phyloP scores from a whole-genome alignment of 2,329 filamentous ascomycete genomes.

The Dendrostoma leiphaemia region DNA sequence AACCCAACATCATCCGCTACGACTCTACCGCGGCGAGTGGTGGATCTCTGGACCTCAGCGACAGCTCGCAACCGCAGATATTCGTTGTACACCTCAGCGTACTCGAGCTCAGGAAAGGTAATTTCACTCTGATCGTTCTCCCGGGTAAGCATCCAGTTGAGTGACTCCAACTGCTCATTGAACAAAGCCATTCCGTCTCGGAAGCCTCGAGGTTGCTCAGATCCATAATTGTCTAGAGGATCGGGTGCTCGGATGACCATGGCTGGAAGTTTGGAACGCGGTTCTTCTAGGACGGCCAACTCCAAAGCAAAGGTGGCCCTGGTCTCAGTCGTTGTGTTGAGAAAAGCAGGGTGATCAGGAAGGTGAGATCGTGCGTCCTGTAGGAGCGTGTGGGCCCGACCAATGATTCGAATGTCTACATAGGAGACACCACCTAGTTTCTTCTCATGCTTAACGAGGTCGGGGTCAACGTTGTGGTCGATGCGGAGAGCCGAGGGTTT shows the following conservation, averaged over 20 bases:
- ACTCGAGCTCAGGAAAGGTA: constrained; percentile 30
- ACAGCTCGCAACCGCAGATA: background rate
- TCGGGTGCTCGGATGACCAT: background rate
- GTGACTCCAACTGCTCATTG: constrained; percentile 21
- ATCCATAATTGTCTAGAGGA: background rate
- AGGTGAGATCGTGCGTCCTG: constrained; percentile 15
- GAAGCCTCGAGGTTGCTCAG: constrained; percentile 9
- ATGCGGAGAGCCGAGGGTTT: constrained; percentile 7
- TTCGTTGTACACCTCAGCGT: constrained; percentile 32
- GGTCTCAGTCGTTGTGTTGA: background rate
- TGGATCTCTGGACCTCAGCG: constrained; percentile 6
- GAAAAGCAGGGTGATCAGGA: constrained; percentile 3
- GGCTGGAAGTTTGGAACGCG: background rate
- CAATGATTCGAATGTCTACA: constrained; percentile 10
- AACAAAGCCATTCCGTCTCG: constrained; percentile 17
- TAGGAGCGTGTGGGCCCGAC: constrained; percentile 10
- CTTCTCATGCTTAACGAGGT: background rate
- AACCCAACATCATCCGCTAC: constrained; percentile 44
- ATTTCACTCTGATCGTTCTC: constrained; percentile 16
- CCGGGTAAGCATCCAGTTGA: constrained; percentile 26
- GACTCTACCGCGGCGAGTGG: constrained; percentile 34
- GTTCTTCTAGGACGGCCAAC: constrained; percentile 11
- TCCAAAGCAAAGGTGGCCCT: constrained; percentile 10
- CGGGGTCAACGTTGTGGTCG: constrained; percentile 5
- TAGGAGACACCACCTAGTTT: background rate